Evolutionary conservation across 495 filamentous ascomycete genomes (phyloP), one percentile per base, ranked within the genome.

Genomic region (Hypoxylon rickii): DNA sequence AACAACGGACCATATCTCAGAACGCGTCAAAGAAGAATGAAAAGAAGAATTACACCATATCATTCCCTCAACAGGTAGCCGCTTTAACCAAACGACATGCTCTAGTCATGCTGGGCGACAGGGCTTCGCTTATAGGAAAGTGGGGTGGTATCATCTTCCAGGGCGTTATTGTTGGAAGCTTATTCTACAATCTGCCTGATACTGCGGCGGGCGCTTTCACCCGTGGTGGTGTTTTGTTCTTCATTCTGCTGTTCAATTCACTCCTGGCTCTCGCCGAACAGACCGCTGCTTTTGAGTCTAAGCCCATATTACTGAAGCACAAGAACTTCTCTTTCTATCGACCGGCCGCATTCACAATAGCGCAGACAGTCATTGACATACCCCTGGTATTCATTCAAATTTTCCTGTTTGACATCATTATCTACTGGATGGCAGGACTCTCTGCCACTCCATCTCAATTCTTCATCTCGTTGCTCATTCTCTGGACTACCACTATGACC

Each of bases 261-360:
- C 78, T 95, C 26, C 78, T 93, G 17, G 87, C 90, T 12, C 70
- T 96, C 15, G 81, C 87, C 5, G 90, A 95, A 58, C 75, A 93
- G 24, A 89, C 86, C 12, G 72, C 84, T 19, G 82, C 86, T 1
- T 93, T 92, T 59, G 68, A 77, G 2, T 83, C 82, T 7, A 79
- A 87, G 19, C 88, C 87, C 2, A 88, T 96, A 36, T 71, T 96
- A 31, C 74, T 89, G 51, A 92, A 94, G 58, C 91, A 96, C 68
- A 89, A 90, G 70, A 84, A 81, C 50, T 94, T 90, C 65, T 87
- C 87, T 2, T 93, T 95, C 67, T 93, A 93, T 64, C 84, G 89
- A 2, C 90, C 91, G 10, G 79, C 87, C 2, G 90, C 91, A 34
- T 90, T 85, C 53, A 87, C 85, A 3, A 77, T 96, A 29, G 90